Evolutionary conservation across 148 eudicot genomes (phyloP).

Genomic region (Fagopyrum tataricum): DNA sequence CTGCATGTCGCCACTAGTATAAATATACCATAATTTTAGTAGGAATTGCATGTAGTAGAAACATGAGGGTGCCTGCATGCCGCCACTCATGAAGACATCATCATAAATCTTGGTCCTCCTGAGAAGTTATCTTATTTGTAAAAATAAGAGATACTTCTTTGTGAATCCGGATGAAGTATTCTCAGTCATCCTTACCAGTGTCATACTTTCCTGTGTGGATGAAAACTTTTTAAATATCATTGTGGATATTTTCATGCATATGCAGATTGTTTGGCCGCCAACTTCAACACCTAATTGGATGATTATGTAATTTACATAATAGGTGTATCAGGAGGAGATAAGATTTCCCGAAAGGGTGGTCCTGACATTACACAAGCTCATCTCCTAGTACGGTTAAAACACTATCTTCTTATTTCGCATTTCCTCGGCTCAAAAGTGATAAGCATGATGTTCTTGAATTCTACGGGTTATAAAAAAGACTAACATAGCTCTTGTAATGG

Average conservation of each 20-base stretch:
- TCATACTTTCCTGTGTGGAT: too few relatives aligned
- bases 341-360: conserved; percentile 97
- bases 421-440: too few relatives aligned
- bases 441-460: conserved; percentile 95
- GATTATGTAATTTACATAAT: conserved; percentile 92
- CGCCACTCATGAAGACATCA: conserved; percentile 95
- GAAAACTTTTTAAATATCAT: not conserved
- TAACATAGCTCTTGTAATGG: conserved; percentile 85
- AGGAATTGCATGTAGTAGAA: conserved; percentile 76
- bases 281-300: conserved; percentile 93
- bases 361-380: conserved; percentile 98
- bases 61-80: conserved; percentile 99
- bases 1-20: not conserved
- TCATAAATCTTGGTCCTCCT: conserved; percentile 94
- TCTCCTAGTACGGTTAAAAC: too few relatives aligned
- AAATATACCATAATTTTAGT: not conserved
- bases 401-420: too few relatives aligned
- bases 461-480: too few relatives aligned
- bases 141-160: conserved; percentile 84
- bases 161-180: conserved; percentile 98
- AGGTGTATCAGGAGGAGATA: conserved; percentile 94
- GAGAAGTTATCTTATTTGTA: conserved; percentile 87
- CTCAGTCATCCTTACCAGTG: not conserved
- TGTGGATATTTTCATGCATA: not conserved
- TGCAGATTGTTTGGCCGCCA: conserved; percentile 93